phyloP scores from a whole-genome alignment of 2,329 filamentous ascomycete genomes.

The Talaromyces sp. region DNA sequence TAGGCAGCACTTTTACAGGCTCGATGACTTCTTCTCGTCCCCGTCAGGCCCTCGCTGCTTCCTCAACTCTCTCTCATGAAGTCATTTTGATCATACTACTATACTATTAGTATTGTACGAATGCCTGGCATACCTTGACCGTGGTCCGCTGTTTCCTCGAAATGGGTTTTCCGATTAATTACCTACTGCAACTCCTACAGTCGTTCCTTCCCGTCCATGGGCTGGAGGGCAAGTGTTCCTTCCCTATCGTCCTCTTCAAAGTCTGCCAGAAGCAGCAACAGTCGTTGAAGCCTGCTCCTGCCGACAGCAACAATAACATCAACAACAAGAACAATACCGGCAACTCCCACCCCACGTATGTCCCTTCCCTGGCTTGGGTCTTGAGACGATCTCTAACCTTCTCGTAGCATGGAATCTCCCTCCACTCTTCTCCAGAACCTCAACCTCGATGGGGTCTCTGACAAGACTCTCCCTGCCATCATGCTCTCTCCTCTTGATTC shows the following conservation, averaged over 20 bases:
- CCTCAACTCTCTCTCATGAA: background rate
- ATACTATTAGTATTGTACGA: background rate
- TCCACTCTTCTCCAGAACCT: conserved; percentile 58
- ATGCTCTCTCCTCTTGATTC: conserved; percentile 74
- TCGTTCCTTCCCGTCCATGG: conserved; percentile 7
- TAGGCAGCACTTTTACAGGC: conserved; percentile 16
- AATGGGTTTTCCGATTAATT: conserved; percentile 14
- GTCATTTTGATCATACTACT: background rate
- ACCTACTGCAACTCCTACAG: conserved; percentile 10
- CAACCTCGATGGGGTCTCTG: conserved; percentile 67
- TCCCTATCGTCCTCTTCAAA: conserved; percentile 13
- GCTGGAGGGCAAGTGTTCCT: conserved; percentile 11
- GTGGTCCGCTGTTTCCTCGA: background rate
- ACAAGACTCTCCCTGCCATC: conserved; percentile 79
- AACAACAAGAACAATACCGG: conserved; percentile 40
- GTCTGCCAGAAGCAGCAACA: conserved; percentile 5
- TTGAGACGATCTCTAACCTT: background rate
- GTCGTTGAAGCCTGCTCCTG: background rate
- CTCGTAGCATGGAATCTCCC: conserved; percentile 63
- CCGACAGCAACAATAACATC: background rate
- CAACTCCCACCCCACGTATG: conserved; percentile 58
- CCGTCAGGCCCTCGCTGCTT: background rate
- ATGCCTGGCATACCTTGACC: background rate
- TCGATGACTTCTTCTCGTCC: conserved; percentile 5
- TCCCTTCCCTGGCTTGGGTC: conserved; percentile 47